Evolutionary conservation across 78 protist species (phyloP).

Genomic region (Paratrimastix pyriformis): DNA sequence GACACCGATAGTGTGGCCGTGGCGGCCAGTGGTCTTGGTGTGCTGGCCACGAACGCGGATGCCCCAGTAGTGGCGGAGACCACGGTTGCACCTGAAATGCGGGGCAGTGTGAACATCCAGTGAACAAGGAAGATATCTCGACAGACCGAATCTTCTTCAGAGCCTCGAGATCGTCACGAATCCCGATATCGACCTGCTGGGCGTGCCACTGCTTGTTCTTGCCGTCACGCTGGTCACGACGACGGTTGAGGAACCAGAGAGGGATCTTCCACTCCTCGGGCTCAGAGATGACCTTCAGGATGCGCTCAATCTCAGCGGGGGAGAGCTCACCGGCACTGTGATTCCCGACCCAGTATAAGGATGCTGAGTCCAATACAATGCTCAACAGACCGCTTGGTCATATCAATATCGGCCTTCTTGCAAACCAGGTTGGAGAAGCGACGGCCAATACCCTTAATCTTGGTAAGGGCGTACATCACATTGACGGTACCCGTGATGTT

Average conservation of each 20-base stretch:
- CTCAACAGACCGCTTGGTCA: slow-evolving; percentile 55
- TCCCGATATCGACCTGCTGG: slow-evolving; percentile 73
- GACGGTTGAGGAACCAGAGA: slow-evolving; percentile 94
- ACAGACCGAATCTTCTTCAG: slow-evolving; percentile 81
- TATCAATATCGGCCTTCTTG: slow-evolving; percentile 92
- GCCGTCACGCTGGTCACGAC: slow-evolving; percentile 81
- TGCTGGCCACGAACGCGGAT: slow-evolving; percentile 99
- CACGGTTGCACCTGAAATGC: slow-evolving; percentile 91
- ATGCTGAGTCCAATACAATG: background rate
- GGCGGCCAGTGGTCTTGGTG: slow-evolving; percentile 97
- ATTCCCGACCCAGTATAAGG: background rate
- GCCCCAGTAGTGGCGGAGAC: slow-evolving; percentile 95
- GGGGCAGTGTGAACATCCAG: too few species aligned
- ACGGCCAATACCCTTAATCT: slow-evolving; percentile 95
- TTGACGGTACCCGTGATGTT: slow-evolving; percentile 87
- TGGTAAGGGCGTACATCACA: slow-evolving; percentile 80
- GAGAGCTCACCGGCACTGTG: slow-evolving; percentile 90
- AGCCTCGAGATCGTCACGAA: slow-evolving; percentile 96
- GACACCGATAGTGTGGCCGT: slow-evolving; percentile 76
- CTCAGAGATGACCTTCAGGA: slow-evolving; percentile 85
- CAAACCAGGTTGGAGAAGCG: slow-evolving; percentile 84
- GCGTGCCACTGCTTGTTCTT: slow-evolving; percentile 65
- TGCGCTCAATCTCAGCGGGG: slow-evolving; percentile 82
- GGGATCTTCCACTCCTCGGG: slow-evolving; percentile 98
- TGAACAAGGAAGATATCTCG: too few species aligned